These are phyloP conservation scores for Solanum chacoense DNA, from an alignment of 305 asterid species.

Conservation along the genomic window DNA sequence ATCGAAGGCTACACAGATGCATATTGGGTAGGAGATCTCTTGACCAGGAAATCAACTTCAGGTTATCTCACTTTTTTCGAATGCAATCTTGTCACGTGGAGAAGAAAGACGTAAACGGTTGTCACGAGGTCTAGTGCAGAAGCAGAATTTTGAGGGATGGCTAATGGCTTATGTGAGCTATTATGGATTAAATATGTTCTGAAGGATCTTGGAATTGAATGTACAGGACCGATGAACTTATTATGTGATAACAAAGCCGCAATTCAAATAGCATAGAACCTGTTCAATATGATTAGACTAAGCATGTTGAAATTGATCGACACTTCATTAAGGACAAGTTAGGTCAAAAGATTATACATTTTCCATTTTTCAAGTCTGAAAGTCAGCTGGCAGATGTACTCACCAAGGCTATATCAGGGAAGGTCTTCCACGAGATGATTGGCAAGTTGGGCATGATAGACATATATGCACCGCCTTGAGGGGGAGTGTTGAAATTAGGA, in stretches of 20 bases:
- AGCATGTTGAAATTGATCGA: not conserved
- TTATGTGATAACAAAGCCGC: not conserved
- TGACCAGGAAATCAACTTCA: not conserved
- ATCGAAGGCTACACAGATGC: not conserved
- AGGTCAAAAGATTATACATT: not conserved
- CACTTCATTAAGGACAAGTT: not conserved
- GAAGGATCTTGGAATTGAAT: not conserved
- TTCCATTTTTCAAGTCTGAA: not conserved
- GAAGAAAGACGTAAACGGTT: not conserved
- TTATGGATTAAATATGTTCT: not conserved
- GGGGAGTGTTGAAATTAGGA: no score
- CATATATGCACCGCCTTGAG: not conserved
- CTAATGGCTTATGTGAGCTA: not conserved
- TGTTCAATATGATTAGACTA: not conserved
- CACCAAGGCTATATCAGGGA: not conserved
- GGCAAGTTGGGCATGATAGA: not conserved
- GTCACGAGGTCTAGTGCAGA: not conserved
- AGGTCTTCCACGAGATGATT: not conserved
- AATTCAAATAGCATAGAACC: not conserved
- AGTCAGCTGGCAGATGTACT: not conserved
- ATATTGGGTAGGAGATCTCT: not conserved
- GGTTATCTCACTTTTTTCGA: not conserved
- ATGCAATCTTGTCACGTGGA: not conserved
- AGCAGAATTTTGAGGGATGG: not conserved
- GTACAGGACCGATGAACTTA: not conserved